phyloP scores from a whole-genome alignment of 257 asterid genomes.

The Mitragyna speciosa region DNA sequence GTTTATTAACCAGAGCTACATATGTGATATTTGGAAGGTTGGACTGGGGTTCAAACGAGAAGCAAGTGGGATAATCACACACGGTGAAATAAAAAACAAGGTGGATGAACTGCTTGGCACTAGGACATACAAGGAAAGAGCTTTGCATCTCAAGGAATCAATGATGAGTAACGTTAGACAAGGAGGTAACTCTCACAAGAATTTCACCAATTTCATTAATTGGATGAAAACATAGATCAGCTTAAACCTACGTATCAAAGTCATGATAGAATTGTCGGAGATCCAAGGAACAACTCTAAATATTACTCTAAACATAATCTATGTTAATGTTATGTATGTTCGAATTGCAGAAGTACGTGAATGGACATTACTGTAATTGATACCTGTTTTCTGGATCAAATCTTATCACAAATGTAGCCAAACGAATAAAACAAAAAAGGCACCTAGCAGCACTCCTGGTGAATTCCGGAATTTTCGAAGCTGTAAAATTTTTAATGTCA shows the following conservation, averaged over 20 bases:
- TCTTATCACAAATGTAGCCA: neutral
- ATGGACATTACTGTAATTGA: no score
- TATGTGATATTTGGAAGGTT: conserved; percentile 61
- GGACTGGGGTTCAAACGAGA: conserved; percentile 38
- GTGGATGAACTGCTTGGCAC: conserved; percentile 34
- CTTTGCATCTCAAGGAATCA: conserved; percentile 34
- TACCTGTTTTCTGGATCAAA: no score
- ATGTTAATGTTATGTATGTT: neutral
- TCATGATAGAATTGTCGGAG: neutral
- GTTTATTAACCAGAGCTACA: conserved; percentile 48
- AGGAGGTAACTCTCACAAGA: conserved; percentile 43
- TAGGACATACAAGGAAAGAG: conserved; percentile 33
- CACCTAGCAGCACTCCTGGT: no score
- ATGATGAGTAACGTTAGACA: conserved; percentile 22
- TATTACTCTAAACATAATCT: neutral
- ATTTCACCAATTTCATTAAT: conserved; percentile 34
- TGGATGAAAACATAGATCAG: conserved; percentile 34
- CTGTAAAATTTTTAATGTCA: no score
- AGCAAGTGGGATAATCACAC: conserved; percentile 19
- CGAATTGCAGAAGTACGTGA: neutral
- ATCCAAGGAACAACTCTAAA: neutral
- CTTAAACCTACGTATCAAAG: neutral
- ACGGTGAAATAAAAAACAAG: conserved; percentile 38
- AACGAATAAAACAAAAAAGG: neutral
- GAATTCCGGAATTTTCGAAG: no score